phyloP scores from a whole-genome alignment of 441 rosid genomes.

The Daphne laureola region DNA sequence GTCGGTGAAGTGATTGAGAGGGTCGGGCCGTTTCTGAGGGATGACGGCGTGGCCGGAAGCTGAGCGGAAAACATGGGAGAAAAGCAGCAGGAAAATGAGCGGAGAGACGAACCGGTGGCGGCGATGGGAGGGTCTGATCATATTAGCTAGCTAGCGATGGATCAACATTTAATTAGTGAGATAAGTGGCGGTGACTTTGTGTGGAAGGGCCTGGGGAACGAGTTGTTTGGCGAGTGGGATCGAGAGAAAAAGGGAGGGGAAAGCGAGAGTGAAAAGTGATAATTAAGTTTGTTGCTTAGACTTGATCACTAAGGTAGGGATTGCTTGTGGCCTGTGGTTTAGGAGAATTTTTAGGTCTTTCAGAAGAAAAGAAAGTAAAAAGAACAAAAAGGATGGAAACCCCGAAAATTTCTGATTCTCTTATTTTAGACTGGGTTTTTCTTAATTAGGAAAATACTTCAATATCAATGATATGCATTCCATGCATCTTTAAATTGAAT shows the following conservation, averaged over 20 bases:
- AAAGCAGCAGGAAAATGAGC: constrained; percentile 25
- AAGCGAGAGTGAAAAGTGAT: constrained; percentile 11
- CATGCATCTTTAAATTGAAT: no score
- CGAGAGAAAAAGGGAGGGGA: constrained; percentile 1
- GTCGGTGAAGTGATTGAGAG: constrained; percentile 36
- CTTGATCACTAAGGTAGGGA: constrained; percentile 51
- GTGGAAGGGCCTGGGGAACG: no score
- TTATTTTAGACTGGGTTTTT: background rate
- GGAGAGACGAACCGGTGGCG: constrained; percentile 21
- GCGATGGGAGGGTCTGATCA: no score
- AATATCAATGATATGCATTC: no score
- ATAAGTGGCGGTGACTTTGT: no score
- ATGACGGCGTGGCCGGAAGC: constrained; percentile 13
- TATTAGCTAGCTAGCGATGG: no score
- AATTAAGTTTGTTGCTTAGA: constrained; percentile 15
- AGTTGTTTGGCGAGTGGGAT: background rate
- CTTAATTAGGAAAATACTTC: no score
- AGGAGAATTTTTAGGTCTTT: constrained; percentile 7
- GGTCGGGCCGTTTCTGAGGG: constrained; percentile 40
- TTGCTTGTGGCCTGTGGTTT: constrained; percentile 48
- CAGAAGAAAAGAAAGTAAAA: constrained; percentile 19
- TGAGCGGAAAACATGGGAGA: constrained; percentile 22
- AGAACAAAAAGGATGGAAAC: constrained; percentile 26
- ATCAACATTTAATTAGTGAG: no score
- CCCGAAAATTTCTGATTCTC: constrained; percentile 21